Percentiles rank a stretch among this genome's conserved stretches.
phyloP scores from a whole-genome alignment of 2,329 filamentous ascomycete genomes.

The Pezicula rhizophila region DNA sequence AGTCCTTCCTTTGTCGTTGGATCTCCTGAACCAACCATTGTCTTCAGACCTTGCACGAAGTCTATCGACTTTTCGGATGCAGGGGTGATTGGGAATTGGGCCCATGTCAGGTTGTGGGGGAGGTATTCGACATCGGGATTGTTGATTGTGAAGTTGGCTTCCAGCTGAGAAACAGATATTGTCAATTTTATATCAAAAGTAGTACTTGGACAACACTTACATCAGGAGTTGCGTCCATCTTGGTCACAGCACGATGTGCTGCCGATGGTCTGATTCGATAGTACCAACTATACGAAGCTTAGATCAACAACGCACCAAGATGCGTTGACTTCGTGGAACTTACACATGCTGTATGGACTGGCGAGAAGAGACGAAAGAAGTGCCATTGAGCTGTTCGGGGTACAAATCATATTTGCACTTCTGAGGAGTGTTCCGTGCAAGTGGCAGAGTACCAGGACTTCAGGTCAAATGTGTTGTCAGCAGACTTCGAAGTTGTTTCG shows the following conservation, averaged over 20 bases:
- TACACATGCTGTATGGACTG: constrained; percentile 28
- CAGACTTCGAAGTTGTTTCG: neutral
- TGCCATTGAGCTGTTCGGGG: constrained; percentile 36
- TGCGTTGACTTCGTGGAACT: neutral
- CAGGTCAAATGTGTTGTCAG: neutral
- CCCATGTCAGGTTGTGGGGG: constrained; percentile 42
- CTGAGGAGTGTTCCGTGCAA: constrained; percentile 35
- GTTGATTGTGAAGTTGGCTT: constrained; percentile 38
- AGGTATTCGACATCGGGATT: constrained; percentile 40
- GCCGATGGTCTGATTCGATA: constrained; percentile 38
- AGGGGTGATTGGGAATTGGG: constrained; percentile 32
- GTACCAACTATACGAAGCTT: constrained; percentile 25
- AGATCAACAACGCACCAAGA: neutral
- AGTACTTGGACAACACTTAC: neutral
- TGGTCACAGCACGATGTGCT: constrained; percentile 27
- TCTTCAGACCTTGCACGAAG: constrained; percentile 42
- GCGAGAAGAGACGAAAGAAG: constrained; percentile 33
- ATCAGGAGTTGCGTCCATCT: constrained; percentile 40
- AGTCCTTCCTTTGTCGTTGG: constrained; percentile 43
- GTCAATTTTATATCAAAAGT: neutral
- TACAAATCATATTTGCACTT: constrained; percentile 36
- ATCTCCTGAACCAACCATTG: constrained; percentile 43
- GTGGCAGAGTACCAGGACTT: constrained; percentile 33
- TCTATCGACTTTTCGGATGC: constrained; percentile 22
- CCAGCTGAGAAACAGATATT: constrained; percentile 21